Evolutionary conservation across 1,139 yeast genomes (phyloP).

Genomic region (Nakaseomyces sp.): DNA sequence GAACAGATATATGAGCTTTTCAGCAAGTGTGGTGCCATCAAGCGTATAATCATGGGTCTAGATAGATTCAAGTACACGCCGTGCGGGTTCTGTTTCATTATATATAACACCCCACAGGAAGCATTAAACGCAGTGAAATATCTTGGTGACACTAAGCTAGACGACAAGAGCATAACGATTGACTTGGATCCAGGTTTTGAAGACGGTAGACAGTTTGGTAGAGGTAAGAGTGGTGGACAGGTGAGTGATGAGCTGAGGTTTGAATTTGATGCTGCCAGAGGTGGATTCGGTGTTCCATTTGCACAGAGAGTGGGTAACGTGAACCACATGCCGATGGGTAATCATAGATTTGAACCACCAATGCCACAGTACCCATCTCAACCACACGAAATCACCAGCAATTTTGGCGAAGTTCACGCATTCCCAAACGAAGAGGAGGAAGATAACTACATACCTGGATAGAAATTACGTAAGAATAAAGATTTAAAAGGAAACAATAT

Average conservation of each 20-base stretch:
- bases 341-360: background rate
- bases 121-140: conserved; percentile 77
- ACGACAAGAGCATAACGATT: conserved; percentile 68
- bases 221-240: conserved; percentile 90
- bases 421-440: conserved; percentile 14
- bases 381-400: background rate
- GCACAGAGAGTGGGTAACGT: conserved; percentile 27
- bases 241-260: conserved; percentile 49
- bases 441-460: conserved; percentile 18
- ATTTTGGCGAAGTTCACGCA: background rate
- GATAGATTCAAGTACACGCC: conserved; percentile 85
- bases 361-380: background rate
- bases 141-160: conserved; percentile 69
- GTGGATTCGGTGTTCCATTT: conserved; percentile 37
- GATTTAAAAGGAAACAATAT: background rate
- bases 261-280: conserved; percentile 50
- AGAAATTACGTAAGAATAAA: background rate
- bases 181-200: conserved; percentile 92
- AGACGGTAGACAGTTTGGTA: conserved; percentile 90
- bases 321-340: conserved; percentile 7
- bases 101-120: conserved; percentile 56
- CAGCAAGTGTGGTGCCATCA: conserved; percentile 67
- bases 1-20: conserved; percentile 86
- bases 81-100: conserved; percentile 91
- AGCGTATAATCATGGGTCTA: conserved; percentile 82